Percentiles rank a stretch among this genome's conserved stretches.
Conservation (phyloP, 2,329 filamentous ascomycete species). For the Cladosporium sp. region DNA sequence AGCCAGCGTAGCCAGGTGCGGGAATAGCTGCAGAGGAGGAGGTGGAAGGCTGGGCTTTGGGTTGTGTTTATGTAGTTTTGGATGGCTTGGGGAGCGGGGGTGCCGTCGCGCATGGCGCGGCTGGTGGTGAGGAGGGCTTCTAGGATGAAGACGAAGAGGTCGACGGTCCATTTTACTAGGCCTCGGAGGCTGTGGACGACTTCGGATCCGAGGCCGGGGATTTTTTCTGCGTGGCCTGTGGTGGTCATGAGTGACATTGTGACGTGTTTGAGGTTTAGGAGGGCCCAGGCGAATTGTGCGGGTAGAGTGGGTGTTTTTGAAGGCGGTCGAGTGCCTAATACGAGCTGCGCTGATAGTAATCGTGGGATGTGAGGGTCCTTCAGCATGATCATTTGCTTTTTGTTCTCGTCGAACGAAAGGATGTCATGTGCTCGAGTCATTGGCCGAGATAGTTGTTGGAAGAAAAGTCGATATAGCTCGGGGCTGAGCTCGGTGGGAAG, state of each 20-base stretch:
- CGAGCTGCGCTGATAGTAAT: constrained; percentile 3
- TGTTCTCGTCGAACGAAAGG: constrained; percentile 66
- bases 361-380: constrained; percentile 47
- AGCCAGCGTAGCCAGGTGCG: constrained; percentile 66
- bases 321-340: constrained; percentile 7
- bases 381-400: constrained; percentile 56
- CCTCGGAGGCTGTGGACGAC: constrained; percentile 68
- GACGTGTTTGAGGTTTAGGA: constrained; percentile 68
- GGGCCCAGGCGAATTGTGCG: constrained; percentile 69
- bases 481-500: constrained; percentile 41
- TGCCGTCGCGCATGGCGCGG: constrained; percentile 17
- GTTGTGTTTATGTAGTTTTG: constrained; percentile 18
- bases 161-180: constrained; percentile 72
- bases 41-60: constrained; percentile 30
- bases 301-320: constrained; percentile 51
- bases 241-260: constrained; percentile 21
- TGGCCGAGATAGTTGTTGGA: constrained; percentile 60
- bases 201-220: constrained; percentile 43
- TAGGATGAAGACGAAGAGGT: constrained; percentile 55
- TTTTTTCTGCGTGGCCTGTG: constrained; percentile 11
- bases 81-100: constrained; percentile 17
- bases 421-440: constrained; percentile 75
- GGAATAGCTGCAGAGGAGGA: constrained; percentile 70
- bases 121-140: constrained; percentile 46
- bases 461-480: constrained; percentile 60